Evolutionary conservation across 345 rosid species (phyloP).

Genomic region (Orychophragmus violaceus): DNA sequence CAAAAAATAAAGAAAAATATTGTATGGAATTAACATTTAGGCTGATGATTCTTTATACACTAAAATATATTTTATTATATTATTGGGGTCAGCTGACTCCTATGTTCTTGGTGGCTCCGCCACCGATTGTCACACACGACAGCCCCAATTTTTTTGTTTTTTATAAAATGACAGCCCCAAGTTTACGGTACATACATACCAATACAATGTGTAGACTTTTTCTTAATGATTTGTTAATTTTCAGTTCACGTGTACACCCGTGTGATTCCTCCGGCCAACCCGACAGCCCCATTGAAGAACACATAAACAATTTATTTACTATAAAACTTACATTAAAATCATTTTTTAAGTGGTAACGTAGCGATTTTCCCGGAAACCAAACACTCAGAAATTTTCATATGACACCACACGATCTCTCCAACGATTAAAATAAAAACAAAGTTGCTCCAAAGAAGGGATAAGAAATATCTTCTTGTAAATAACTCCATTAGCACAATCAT

Average conservation of each 20-base stretch:
- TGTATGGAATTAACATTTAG: no score
- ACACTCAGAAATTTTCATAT: constrained; percentile 32
- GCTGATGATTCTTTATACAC: no score
- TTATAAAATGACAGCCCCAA: no score
- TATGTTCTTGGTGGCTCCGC: no score
- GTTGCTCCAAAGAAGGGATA: not conserved
- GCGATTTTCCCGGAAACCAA: constrained; percentile 21
- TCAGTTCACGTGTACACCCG: constrained; percentile 31
- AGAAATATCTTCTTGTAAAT: constrained; percentile 5
- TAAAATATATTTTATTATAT: no score
- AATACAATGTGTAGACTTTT: constrained; percentile 1
- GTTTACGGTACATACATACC: no score
- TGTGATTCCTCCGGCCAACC: constrained; percentile 33
- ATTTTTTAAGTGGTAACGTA: not conserved
- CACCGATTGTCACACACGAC: no score
- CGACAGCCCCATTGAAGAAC: constrained; percentile 22
- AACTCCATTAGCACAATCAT: constrained; percentile 1
- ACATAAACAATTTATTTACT: not conserved
- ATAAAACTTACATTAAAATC: not conserved
- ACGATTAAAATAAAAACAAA: not conserved
- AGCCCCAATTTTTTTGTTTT: no score
- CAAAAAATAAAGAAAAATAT: no score
- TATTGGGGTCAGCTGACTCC: no score
- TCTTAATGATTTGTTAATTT: not conserved
- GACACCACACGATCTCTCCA: constrained; percentile 27